Base-by-base conservation (phyloP, 148 eudicot species). In the Amaranthus hypochondriacus region DNA sequence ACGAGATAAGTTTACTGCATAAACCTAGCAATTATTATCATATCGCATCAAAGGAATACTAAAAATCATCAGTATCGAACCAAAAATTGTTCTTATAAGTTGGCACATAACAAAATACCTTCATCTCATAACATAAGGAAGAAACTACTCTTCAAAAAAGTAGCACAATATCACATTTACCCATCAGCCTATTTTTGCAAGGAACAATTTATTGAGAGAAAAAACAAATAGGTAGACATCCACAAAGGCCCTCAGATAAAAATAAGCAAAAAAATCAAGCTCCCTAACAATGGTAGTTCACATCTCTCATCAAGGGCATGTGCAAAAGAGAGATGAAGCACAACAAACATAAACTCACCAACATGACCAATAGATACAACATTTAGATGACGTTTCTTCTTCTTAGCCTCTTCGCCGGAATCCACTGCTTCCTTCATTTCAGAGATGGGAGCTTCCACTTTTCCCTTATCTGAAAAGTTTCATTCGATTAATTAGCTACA, bases 361-460 rank as follows among this genome's bases (percentile, higher is more conserved):
- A 96, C 99, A 76, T 96, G 99, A 72, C 99, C 99, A 80, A 96
- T 96, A 66, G 92, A 96, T 51, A 96, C 99, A 10, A 87, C 97
- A 88, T 92, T 92, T 84, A 92, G 74, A 73, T 96, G 99, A 2
- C 99, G 84, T 81, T 96, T 95, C 78, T 61, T 87, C 12, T 77
- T 74, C 48, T 15, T 56, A 39, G 70, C 75, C 42, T 74, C 87
- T 75, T 83, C 86, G 7, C 2, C 69, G 56, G 68, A 86, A 62
- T 83, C 84, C 11, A 14, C 66, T 39, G 50, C 75, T 83, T 86
- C 81, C 28, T 50, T 66, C 52, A 78, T 83, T 70, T 86, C 92
- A 14, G 77, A 79, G n/a, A 77, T 85, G 75, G 86, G 62, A 48
- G 10, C 76, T 73, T 73, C 77, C 53, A 15, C 57, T 75, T 71